Evolutionary conservation across 495 filamentous ascomycete genomes (phyloP).

Genomic region (Xylaria telfairii): DNA sequence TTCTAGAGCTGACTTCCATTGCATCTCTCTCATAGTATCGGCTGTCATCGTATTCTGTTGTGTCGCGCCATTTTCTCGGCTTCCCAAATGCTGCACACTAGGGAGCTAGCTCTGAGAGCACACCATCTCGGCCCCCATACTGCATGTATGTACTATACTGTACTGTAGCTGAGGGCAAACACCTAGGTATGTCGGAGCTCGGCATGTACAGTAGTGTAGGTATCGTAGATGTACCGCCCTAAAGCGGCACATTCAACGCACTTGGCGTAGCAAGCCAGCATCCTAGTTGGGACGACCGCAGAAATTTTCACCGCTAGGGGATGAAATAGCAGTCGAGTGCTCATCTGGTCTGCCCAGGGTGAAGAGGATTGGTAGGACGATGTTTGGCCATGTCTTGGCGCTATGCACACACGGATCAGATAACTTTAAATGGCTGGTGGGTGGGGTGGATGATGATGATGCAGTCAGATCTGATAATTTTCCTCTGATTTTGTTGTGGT

Average conservation of each 20-base stretch:
- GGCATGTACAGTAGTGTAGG: neutral
- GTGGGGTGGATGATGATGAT: conserved; percentile 10
- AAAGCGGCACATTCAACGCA: neutral
- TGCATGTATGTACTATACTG: neutral
- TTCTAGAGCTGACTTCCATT: neutral
- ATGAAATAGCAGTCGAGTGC: conserved; percentile 20
- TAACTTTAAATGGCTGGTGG: conserved; percentile 51
- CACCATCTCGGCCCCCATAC: neutral
- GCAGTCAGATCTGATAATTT: conserved; percentile 50
- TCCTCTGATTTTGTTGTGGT: neutral
- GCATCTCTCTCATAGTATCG: neutral
- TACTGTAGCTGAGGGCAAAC: neutral
- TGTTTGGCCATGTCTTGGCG: conserved; percentile 32
- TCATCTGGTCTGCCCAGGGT: neutral
- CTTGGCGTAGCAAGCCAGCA: neutral
- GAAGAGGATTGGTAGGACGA: conserved; percentile 11
- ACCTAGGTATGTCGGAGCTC: neutral
- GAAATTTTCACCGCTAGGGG: conserved; percentile 25
- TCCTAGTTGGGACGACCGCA: neutral
- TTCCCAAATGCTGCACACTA: neutral
- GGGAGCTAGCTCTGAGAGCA: conserved; percentile 1
- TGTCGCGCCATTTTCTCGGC: neutral
- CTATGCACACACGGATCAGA: conserved; percentile 52
- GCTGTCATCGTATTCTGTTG: neutral
- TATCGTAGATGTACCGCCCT: conserved; percentile 15